Base-by-base conservation (phyloP, 345 rosid species). In the Linum tenue region DNA sequence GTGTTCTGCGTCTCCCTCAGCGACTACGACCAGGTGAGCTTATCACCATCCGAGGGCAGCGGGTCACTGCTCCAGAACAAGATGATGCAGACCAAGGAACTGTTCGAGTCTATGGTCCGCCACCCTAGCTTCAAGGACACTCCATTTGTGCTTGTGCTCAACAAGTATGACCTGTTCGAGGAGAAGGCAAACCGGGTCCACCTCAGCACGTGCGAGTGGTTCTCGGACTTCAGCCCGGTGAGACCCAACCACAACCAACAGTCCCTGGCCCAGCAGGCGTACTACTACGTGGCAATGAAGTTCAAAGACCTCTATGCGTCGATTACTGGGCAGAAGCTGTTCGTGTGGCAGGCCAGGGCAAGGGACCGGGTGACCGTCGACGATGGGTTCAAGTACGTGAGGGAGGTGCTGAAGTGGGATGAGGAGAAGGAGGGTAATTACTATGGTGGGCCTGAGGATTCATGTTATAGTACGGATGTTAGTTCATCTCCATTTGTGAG, bases 381-480 rank as follows among this genome's bases (percentile, higher is more conserved):
- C 22, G 97, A 91, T 69, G 95, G 92, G 36, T 95, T 95, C 63
- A 90, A 89, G 82, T 91, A 87, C 67, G 79, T 82, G 58, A 86
- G 97, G 75, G 97, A 95, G 79, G 92, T 95, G 70, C 84, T 95
- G 55, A 95, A 85, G 72, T 95, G 99, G 99, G 92, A 89, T 5
- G 99, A 94, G 59, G 96, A 94, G 82, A 94, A 83, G 76, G 99
- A 84, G 31, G 96, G 82, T 4, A 80, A 69, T 77, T 95, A 79
- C 69, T 89, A 76, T 10, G 87, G 84, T 39, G 88, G 81, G 37
- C 82, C 68, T 42, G 97, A 95, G 79, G 97, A 95, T 76, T 95
- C 97, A 0, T 87, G 79, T 77, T 89, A 89, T 70, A 94, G 99
- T 76, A 94, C 95, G 0, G 99, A 90, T 64, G 56, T 94, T 76